These are phyloP conservation scores for Opeltia flavorubescens DNA, from an alignment of 495 filamentous ascomycete genomes.

Conservation along the genomic window DNA sequence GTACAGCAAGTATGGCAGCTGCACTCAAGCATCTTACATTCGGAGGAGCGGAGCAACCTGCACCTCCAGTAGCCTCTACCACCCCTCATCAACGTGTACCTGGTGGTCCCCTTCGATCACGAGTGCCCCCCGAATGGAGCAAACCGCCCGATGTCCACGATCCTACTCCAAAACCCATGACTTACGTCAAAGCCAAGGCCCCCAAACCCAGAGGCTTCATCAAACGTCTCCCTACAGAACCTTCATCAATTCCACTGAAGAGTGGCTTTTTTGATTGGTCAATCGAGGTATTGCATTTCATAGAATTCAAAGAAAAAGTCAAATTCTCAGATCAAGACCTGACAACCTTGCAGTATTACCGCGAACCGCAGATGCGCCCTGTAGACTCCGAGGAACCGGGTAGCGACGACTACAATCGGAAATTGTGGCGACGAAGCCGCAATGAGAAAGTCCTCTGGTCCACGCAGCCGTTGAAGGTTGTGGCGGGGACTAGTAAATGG, in stretches of 20 bases:
- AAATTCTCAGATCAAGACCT: too few species aligned
- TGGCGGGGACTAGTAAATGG: slow-evolving; percentile 74
- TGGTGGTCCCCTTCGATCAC: slow-evolving; percentile 28
- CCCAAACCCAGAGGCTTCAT: slow-evolving; percentile 63
- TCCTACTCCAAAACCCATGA: slow-evolving; percentile 45
- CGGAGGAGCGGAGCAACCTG: slow-evolving; percentile 23
- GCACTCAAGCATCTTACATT: slow-evolving; percentile 59
- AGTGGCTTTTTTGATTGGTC: slow-evolving; percentile 91
- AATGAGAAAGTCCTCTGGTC: slow-evolving; percentile 85
- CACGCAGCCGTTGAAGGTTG: slow-evolving; percentile 83
- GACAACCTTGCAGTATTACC: slow-evolving; percentile 57
- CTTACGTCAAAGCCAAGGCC: slow-evolving; percentile 61
- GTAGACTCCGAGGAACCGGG: slow-evolving; percentile 93
- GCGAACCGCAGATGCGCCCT: slow-evolving; percentile 96
- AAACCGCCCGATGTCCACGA: slow-evolving; percentile 70
- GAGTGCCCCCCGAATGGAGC: slow-evolving; percentile 57
- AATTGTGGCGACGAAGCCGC: slow-evolving; percentile 80
- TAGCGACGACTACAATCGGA: slow-evolving; percentile 90
- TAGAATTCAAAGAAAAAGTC: neutral
- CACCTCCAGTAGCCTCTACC: slow-evolving; percentile 15
- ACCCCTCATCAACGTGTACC: neutral
- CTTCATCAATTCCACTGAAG: slow-evolving; percentile 53
- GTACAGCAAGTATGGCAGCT: slow-evolving; percentile 59
- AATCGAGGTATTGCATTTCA: slow-evolving; percentile 46
- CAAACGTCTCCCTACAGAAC: slow-evolving; percentile 37